Base-by-base conservation (phyloP, 2,329 filamentous ascomycete species). In the Paraphaeosphaeria sporulosa region DNA sequence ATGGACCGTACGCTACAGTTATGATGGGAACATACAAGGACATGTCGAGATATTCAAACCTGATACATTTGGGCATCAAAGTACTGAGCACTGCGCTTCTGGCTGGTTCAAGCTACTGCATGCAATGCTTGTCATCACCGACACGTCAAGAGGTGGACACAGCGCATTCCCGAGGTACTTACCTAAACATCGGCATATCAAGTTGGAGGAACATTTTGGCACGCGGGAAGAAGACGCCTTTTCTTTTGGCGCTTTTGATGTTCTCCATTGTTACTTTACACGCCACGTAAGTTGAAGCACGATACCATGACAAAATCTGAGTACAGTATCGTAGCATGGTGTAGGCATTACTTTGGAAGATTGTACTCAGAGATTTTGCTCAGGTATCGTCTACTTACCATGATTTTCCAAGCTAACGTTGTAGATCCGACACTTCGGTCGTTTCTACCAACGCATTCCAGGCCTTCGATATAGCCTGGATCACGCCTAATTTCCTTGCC, bases 81-180 rank as follows among this genome's bases (percentile, higher is more conserved):
- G n/a, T n/a, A n/a, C n/a, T n/a, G n/a, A n/a, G n/a, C n/a, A n/a
- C n/a, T n/a, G n/a, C n/a, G n/a, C n/a, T n/a, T n/a, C n/a, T n/a
- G n/a, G n/a, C n/a, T n/a, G n/a, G n/a, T n/a, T n/a, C n/a, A n/a
- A n/a, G n/a, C n/a, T n/a, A n/a, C n/a, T n/a, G n/a, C 55, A 84
- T 85, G 81, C 85, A 86, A 59, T 74, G 80, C 17, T 68, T 86
- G 15, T 78, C 70, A n/a, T 77, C 83, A 0, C 84, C 84, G 0
- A 85, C 81, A 1, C 72, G 85, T 21, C 56, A 65, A 8, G 82
- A 86, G 44, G 68, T 86, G 7, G 80, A 86, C 54, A 64, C 61
- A 21, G 82, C 82, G 0, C 85, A 87, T 69, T 48, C 61, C 0
- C 62, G 65, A 44, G 70, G 74, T 1, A 68, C 65, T 12, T 82